These are phyloP conservation scores for Cyberlindnera samutprakarnensis DNA, from an alignment of 805 yeast species.

Conservation along the genomic window DNA sequence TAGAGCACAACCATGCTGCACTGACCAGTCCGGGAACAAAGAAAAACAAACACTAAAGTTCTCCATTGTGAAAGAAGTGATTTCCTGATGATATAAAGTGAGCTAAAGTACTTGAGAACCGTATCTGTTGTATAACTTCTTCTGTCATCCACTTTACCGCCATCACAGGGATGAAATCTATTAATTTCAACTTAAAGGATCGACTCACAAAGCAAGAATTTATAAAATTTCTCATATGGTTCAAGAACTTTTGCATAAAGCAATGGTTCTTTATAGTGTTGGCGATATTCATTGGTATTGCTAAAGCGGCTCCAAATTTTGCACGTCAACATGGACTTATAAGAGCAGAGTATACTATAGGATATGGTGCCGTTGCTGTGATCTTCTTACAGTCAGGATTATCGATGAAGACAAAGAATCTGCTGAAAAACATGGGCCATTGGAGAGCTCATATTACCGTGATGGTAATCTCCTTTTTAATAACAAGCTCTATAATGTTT, in stretches of 20 bases:
- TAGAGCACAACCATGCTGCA: no score
- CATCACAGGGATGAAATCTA: no score
- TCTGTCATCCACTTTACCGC: no score
- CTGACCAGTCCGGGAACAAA: no score
- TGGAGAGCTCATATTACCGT: constrained; percentile 83
- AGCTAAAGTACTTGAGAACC: no score
- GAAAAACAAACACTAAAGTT: no score
- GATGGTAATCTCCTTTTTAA: constrained; percentile 56
- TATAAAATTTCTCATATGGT: no score
- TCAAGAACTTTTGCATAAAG: constrained; percentile 12
- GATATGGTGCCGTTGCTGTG: constrained; percentile 81
- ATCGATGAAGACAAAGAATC: constrained; percentile 59
- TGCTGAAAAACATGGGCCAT: constrained; percentile 55
- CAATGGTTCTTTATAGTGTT: constrained; percentile 77
- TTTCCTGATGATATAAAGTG: no score
- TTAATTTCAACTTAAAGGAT: no score
- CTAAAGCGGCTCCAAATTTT: constrained; percentile 72
- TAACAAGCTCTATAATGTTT: constrained; percentile 63
- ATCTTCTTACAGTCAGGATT: constrained; percentile 79
- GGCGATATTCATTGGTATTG: constrained; percentile 68
- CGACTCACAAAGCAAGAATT: no score
- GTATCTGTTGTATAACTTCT: no score
- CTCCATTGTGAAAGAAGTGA: no score
- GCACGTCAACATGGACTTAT: constrained; percentile 79
- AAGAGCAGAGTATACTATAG: constrained; percentile 66